Percentiles rank a stretch among this genome's conserved stretches.
These are phyloP conservation scores for Penicillium crustosum DNA, from an alignment of 2,329 filamentous ascomycete genomes.

Conservation along the genomic window DNA sequence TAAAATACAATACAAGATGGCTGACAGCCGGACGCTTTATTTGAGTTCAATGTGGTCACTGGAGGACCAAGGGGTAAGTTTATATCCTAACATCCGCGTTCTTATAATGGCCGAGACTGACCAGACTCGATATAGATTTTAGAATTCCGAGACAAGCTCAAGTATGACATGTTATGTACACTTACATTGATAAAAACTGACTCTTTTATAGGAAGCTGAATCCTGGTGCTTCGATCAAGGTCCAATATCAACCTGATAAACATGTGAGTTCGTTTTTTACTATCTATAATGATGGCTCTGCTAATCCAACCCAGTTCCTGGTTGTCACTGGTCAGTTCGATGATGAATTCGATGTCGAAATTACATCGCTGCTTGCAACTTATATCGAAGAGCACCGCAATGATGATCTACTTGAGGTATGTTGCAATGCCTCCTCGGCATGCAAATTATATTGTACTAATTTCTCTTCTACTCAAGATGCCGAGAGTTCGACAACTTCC, in stretches of 20 bases:
- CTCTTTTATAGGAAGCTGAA: background rate
- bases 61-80: background rate
- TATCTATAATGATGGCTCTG: background rate
- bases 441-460: background rate
- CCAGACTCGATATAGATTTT: background rate
- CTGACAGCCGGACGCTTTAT: background rate
- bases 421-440: background rate
- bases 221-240: background rate
- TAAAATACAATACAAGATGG: background rate
- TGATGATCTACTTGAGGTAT: slow-evolving; percentile 4
- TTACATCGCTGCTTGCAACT: background rate
- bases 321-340: background rate
- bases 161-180: background rate
- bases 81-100: background rate
- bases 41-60: background rate
- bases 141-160: background rate
- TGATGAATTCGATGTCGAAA: background rate
- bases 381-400: background rate
- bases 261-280: background rate
- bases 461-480: background rate
- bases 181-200: background rate
- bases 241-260: background rate
- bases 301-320: slow-evolving; percentile 2
- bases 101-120: background rate
- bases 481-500: background rate